Percentiles rank a stretch among this genome's conserved stretches.
These are phyloP conservation scores for Diaporthe sp. DNA, from an alignment of 2,329 filamentous ascomycete species.

Conservation along the genomic window DNA sequence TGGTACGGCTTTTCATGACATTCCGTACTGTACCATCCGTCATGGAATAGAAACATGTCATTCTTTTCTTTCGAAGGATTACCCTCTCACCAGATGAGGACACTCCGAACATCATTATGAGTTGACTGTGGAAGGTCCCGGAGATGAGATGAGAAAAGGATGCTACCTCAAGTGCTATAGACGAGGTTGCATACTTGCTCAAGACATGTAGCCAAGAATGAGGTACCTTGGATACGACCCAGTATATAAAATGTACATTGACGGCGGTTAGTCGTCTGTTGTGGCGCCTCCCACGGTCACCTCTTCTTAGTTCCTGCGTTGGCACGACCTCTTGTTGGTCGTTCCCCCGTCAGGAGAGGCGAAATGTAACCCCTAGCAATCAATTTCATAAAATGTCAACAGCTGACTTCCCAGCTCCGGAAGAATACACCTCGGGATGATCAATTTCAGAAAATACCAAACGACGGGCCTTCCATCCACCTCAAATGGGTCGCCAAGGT, in stretches of 20 bases:
- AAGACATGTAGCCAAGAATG: background rate
- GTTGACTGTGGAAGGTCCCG: too few species aligned
- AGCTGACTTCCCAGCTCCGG: conserved; percentile 16
- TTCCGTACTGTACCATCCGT: background rate
- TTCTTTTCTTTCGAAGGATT: background rate
- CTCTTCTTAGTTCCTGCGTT: background rate
- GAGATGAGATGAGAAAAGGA: background rate
- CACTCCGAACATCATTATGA: too few species aligned
- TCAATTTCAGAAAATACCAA: background rate
- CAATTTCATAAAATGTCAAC: background rate
- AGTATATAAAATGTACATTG: background rate
- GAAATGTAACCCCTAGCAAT: background rate
- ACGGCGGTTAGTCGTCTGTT: background rate
- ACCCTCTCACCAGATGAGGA: background rate
- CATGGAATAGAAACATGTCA: background rate
- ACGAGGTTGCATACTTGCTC: background rate
- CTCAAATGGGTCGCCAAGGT: background rate
- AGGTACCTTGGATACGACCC: too few species aligned
- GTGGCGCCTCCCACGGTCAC: background rate
- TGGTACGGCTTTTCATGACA: background rate
- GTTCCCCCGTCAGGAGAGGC: background rate
- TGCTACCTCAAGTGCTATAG: too few species aligned
- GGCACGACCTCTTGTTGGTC: background rate
- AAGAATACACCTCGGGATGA: background rate
- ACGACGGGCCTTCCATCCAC: background rate